Percentiles rank a stretch among this genome's conserved stretches.
These are phyloP conservation scores for Acanthamoeba castellanii DNA, from an alignment of 208 protist species.

Conservation along the genomic window DNA sequence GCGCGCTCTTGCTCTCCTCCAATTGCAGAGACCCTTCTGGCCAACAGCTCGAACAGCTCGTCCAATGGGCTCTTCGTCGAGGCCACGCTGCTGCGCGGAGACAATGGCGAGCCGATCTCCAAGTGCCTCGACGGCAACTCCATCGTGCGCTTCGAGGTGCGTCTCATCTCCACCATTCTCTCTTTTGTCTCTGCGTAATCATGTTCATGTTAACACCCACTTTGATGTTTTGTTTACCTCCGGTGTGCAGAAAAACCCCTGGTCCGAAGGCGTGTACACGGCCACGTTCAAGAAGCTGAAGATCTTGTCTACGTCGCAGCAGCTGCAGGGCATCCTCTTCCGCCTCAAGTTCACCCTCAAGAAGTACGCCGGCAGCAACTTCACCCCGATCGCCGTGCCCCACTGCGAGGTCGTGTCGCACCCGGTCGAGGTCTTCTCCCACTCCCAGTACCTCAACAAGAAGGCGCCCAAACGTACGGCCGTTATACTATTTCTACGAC, in stretches of 20 bases:
- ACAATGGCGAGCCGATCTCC: not conserved
- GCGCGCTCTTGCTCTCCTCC: not conserved
- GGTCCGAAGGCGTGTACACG: conserved; percentile 61
- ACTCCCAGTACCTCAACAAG: conserved; percentile 83
- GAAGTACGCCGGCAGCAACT: not conserved
- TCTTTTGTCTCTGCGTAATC: too few species aligned
- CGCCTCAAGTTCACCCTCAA: conserved; percentile 35
- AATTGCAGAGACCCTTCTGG: not conserved
- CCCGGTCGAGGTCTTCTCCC: conserved; percentile 86
- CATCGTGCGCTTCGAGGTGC: conserved; percentile 14
- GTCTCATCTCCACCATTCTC: too few species aligned
- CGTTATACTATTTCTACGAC: not conserved
- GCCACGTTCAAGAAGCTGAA: conserved; percentile 86
- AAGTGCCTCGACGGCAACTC: conserved; percentile 65
- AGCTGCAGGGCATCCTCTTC: conserved; percentile 74
- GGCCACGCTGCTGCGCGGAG: conserved; percentile 17
- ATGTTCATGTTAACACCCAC: too few species aligned
- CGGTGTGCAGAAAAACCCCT: not conserved
- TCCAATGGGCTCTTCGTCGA: conserved; percentile 51
- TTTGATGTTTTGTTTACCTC: too few species aligned
- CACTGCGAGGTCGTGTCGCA: conserved; percentile 77
- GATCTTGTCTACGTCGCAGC: conserved; percentile 83
- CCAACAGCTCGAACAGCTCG: conserved; percentile 35
- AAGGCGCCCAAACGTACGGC: conserved; percentile 39
- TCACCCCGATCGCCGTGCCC: conserved; percentile 56